Evolutionary conservation across 331 rosid genomes (phyloP), one percentile per base, ranked within the genome.

Genomic region (Quercus lobata): DNA sequence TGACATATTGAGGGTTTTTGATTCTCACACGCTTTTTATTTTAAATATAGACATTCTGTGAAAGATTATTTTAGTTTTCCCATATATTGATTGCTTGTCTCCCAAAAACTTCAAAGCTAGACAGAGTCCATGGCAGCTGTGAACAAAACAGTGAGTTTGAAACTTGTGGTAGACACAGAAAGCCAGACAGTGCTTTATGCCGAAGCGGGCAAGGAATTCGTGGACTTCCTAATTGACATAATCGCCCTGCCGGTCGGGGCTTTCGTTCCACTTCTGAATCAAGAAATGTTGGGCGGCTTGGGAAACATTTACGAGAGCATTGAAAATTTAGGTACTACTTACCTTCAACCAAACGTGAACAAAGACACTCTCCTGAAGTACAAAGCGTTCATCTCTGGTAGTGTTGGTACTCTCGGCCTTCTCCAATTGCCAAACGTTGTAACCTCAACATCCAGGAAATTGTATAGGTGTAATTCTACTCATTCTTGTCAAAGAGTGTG

Each of bases 181-280:
- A 1, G n/a, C 0, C 4, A 57, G 9, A n/a, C 8, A 17, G 16
- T 66, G 52, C 56, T 83, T 0, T 83, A 73, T 12, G 84, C 83
- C 1, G 83, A 83, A 62, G 85, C 80, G 0, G 76, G 76, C 9
- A 83, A 77, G 15, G 74, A 77, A 18, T 35, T 80, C 7, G 79
- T 60, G 6, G 83, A 86, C 27, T 80, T 86, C 30, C 84, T 83
- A 14, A 60, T 80, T 34, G 11, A 46, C 24, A 69, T 78, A 0
- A 41, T 85, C 5, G 65, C 82, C 6, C 61, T 82, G 58, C 84
- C 80, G 0, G 18, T 85, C 1, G 89, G 78, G 52, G 73, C 83
- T 18, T 66, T 82, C 6, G 49, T 60, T 2, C 44, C 55, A 25
- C 76, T 82, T 0, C 52, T 85, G 6, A 62, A 70, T 1, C 17